These are phyloP conservation scores for Acer negundo DNA, from an alignment of 345 rosid genomes.

Conservation along the genomic window DNA sequence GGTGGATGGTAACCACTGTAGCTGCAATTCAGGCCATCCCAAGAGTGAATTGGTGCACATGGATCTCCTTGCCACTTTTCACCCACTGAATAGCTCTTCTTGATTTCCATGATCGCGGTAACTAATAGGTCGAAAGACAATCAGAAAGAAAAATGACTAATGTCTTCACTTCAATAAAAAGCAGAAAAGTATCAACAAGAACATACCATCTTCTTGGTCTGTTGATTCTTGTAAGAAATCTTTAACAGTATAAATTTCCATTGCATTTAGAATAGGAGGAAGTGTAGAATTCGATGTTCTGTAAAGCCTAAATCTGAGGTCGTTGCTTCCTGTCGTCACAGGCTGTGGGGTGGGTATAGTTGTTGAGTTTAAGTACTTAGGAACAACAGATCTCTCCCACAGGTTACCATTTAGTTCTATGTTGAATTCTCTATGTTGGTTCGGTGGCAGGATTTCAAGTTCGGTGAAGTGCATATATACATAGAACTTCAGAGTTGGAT, in stretches of 20 bases:
- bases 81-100: constrained; percentile 15
- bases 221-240: constrained; percentile 23
- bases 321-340: constrained; percentile 29
- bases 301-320: constrained; percentile 17
- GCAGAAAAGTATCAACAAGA: neutral
- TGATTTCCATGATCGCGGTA: constrained; percentile 30
- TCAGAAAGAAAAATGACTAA: neutral
- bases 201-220: constrained; percentile 31
- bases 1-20: constrained; percentile 30
- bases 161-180: neutral
- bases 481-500: constrained; percentile 21
- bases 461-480: constrained; percentile 42
- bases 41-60: constrained; percentile 22
- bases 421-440: constrained; percentile 26
- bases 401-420: constrained; percentile 22
- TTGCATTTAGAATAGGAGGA: constrained; percentile 38
- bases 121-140: constrained; percentile 11
- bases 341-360: constrained; percentile 12
- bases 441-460: constrained; percentile 10
- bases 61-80: constrained; percentile 41
- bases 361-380: constrained; percentile 13
- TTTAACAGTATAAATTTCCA: constrained; percentile 26
- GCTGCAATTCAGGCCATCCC: constrained; percentile 38
- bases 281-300: constrained; percentile 28
- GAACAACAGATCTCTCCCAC: constrained; percentile 14